These are phyloP conservation scores for Syncephalastrum monosporum DNA, from an alignment of 371 early-diverging fungal species.

Conservation along the genomic window DNA sequence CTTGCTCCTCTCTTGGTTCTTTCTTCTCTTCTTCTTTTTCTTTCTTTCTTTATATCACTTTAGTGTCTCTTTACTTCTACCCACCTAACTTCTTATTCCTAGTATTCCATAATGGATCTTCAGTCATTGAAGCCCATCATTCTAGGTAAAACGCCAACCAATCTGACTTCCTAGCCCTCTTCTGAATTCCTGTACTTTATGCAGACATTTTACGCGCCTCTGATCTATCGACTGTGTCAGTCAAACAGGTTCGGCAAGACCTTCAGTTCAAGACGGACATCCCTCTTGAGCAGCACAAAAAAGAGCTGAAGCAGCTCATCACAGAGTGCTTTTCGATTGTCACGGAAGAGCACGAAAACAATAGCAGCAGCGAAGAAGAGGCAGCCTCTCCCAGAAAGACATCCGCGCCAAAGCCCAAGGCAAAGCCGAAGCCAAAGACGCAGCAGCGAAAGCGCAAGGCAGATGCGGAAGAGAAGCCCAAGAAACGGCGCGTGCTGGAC, in stretches of 20 bases:
- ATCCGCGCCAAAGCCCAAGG: background rate
- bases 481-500: slow-evolving; percentile 9
- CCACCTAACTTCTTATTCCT: background rate
- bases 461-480: slow-evolving; percentile 9
- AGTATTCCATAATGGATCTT: slow-evolving; percentile 7
- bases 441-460: slow-evolving; percentile 1
- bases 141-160: slow-evolving; percentile 6
- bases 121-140: slow-evolving; percentile 11
- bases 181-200: background rate
- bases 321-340: slow-evolving; percentile 24
- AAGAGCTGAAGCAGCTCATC: slow-evolving; percentile 38
- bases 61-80: background rate
- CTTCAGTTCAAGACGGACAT: slow-evolving; percentile 36
- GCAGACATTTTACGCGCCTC: slow-evolving; percentile 42
- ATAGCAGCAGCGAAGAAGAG: background rate
- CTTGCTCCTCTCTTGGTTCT: background rate
- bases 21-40: slow-evolving; percentile 6
- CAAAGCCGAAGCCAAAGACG: slow-evolving; percentile 4
- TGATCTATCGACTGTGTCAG: slow-evolving; percentile 44
- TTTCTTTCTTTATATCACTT: background rate
- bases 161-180: background rate
- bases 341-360: slow-evolving; percentile 4
- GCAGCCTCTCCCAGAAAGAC: background rate
- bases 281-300: slow-evolving; percentile 30
- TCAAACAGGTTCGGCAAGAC: slow-evolving; percentile 50